These are phyloP conservation scores for Russula sp. DNA, from an alignment of 768 basidiomycete genomes.

Conservation along the genomic window DNA sequence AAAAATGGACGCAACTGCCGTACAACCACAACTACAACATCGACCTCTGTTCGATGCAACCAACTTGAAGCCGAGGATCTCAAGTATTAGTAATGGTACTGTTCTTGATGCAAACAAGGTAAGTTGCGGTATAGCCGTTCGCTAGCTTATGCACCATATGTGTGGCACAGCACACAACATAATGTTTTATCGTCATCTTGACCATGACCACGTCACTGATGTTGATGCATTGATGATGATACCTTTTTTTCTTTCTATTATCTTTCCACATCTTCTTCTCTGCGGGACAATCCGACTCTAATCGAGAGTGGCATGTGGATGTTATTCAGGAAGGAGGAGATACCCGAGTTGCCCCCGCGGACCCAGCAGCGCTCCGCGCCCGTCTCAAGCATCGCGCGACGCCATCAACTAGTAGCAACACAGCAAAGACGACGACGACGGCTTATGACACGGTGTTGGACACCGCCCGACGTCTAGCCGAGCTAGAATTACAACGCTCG, in stretches of 20 bases:
- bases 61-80: neutral
- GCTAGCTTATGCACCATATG: neutral
- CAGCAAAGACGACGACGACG: neutral
- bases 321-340: neutral
- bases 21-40: neutral
- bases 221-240: too few relatives aligned
- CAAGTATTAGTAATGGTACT: neutral
- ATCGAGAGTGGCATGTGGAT: neutral
- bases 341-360: neutral
- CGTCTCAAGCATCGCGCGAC: conserved; percentile 18
- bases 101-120: conserved; percentile 4
- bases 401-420: neutral
- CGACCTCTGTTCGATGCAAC: neutral
- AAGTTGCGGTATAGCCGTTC: neutral
- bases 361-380: conserved; percentile 14
- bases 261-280: too few relatives aligned
- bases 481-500: conserved; percentile 9
- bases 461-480: conserved; percentile 15
- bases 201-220: neutral
- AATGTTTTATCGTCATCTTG: too few relatives aligned
- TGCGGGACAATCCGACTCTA: neutral
- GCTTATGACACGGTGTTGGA: conserved; percentile 18
- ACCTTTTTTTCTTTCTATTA: neutral
- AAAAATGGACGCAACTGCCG: conserved; percentile 9
- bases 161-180: neutral